Percentiles rank a stretch among this genome's conserved stretches.
Conservation (phyloP, 495 filamentous ascomycete genomes). For the Pseudomonodictys pantanalensis region DNA sequence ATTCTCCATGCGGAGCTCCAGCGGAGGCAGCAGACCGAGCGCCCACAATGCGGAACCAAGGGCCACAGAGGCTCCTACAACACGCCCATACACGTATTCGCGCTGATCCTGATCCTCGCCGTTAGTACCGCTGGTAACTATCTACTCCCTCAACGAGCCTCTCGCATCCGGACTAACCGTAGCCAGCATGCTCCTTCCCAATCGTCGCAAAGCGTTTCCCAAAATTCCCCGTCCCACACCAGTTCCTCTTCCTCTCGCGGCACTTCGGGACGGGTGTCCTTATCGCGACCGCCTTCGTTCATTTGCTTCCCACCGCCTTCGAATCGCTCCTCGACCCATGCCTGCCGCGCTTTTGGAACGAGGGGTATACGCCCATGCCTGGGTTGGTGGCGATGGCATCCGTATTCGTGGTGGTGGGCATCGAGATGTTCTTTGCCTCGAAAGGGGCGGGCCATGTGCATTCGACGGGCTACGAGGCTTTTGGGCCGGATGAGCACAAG, state of each 20-base stretch:
- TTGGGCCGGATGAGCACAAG: constrained; percentile 11
- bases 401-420: constrained; percentile 45
- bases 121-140: constrained; percentile 38
- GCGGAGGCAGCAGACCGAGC: constrained; percentile 34
- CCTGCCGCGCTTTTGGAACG: constrained; percentile 47
- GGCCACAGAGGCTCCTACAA: constrained; percentile 37
- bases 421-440: constrained; percentile 48
- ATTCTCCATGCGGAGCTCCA: constrained; percentile 40
- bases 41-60: constrained; percentile 40
- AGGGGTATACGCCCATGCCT: constrained; percentile 46
- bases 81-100: constrained; percentile 43
- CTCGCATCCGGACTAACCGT: neutral
- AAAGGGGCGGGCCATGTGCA: constrained; percentile 43
- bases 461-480: constrained; percentile 30
- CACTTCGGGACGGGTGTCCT: constrained; percentile 53
- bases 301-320: constrained; percentile 48
- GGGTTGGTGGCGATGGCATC: constrained; percentile 44
- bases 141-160: neutral
- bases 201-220: constrained; percentile 44
- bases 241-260: constrained; percentile 46
- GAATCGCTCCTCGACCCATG: constrained; percentile 46
- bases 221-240: constrained; percentile 40
- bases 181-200: constrained; percentile 44
- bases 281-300: constrained; percentile 50
- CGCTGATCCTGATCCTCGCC: constrained; percentile 44